These are phyloP conservation scores for Ustilago loliicola DNA, from an alignment of 1,284 basidiomycete genomes.

Conservation along the genomic window DNA sequence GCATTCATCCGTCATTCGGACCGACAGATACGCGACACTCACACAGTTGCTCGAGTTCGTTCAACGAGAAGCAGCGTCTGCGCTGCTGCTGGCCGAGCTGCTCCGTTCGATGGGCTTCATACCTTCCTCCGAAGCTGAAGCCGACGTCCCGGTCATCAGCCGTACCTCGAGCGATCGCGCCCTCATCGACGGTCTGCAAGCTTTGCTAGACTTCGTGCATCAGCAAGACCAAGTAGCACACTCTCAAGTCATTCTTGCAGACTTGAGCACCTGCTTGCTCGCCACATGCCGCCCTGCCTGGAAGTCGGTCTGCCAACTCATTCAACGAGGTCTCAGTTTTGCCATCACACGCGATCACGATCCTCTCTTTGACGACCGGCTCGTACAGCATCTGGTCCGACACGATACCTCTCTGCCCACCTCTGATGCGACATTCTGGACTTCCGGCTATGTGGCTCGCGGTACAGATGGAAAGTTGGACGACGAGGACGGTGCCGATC, in stretches of 20 bases:
- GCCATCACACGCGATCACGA: slow-evolving; percentile 35
- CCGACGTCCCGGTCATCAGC: not conserved
- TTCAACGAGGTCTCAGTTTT: slow-evolving; percentile 46
- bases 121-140: not conserved
- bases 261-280: slow-evolving; percentile 42
- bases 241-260: slow-evolving; percentile 17
- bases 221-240: slow-evolving; percentile 25
- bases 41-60: slow-evolving; percentile 30
- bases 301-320: slow-evolving; percentile 31
- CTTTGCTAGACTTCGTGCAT: slow-evolving; percentile 37
- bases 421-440: slow-evolving; percentile 41
- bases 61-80: slow-evolving; percentile 24
- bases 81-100: slow-evolving; percentile 26
- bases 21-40: slow-evolving; percentile 29
- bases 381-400: slow-evolving; percentile 35
- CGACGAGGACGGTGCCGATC: slow-evolving; percentile 7
- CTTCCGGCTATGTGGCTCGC: slow-evolving; percentile 21
- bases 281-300: slow-evolving; percentile 44
- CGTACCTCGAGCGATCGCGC: slow-evolving; percentile 34
- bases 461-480: not conserved
- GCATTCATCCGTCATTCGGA: slow-evolving; percentile 6
- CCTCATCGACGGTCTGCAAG: slow-evolving; percentile 49
- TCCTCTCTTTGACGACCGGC: slow-evolving; percentile 38
- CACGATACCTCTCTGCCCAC: slow-evolving; percentile 33
- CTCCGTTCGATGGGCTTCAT: slow-evolving; percentile 28